A percentile compares a stretch with the other conserved stretches of the same genome.
phyloP scores from a whole-genome alignment of 2,329 filamentous ascomycete genomes.

The Cladobotryum protrusum region DNA sequence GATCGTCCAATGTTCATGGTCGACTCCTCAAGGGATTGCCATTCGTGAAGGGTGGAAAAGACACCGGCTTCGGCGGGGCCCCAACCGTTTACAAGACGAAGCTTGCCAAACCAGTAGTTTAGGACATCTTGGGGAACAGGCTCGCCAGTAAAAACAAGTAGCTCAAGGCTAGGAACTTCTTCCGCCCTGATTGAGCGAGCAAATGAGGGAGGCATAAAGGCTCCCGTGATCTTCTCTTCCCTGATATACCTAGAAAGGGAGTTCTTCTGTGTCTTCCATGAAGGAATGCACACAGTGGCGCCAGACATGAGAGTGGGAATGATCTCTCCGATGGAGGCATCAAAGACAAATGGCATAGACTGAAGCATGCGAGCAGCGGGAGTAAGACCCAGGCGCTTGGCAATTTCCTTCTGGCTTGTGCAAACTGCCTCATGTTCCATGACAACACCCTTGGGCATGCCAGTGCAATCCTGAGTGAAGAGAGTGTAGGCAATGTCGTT shows the following conservation, averaged over 20 bases:
- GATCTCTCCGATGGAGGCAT: slow-evolving; percentile 11
- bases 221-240: neutral
- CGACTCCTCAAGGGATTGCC: neutral
- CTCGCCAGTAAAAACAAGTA: slow-evolving; percentile 2
- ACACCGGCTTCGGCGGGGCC: slow-evolving; percentile 6
- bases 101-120: slow-evolving; percentile 2
- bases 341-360: slow-evolving; percentile 14
- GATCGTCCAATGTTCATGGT: slow-evolving; percentile 2
- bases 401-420: neutral
- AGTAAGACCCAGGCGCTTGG: neutral
- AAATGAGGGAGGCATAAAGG: slow-evolving; percentile 1
- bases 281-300: slow-evolving; percentile 13
- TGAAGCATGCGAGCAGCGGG: slow-evolving; percentile 5
- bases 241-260: neutral
- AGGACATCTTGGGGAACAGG: slow-evolving; percentile 4
- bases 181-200: neutral
- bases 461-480: slow-evolving; percentile 10
- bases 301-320: slow-evolving; percentile 3
- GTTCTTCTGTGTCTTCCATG: slow-evolving; percentile 5
- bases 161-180: slow-evolving; percentile 1
- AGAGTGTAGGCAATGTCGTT: slow-evolving; percentile 2
- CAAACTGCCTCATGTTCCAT: slow-evolving; percentile 1
- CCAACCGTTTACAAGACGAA: slow-evolving; percentile 4
- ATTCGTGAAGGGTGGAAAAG: neutral
- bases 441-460: slow-evolving; percentile 6